Percentiles rank a stretch among this genome's conserved stretches.
Conservation (phyloP, 2,329 filamentous ascomycete species). For the Colletotrichum aenigma region DNA sequence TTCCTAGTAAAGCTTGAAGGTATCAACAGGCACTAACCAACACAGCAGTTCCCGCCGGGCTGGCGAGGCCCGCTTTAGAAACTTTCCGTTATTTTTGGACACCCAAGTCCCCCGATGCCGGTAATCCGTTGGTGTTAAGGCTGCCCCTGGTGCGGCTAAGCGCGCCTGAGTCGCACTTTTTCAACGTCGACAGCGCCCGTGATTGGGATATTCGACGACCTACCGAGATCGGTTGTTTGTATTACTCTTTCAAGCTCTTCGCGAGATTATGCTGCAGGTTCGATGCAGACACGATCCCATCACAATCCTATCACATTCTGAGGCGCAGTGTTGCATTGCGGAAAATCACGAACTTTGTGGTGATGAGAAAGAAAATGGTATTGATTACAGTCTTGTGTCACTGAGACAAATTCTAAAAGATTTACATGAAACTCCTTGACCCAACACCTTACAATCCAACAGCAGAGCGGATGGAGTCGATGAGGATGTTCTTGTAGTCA, state of each 20-base stretch:
- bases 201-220: neutral
- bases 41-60: neutral
- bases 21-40: neutral
- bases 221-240: neutral
- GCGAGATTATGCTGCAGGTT: neutral
- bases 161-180: neutral
- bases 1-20: neutral
- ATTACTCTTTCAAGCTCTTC: neutral
- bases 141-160: neutral
- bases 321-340: neutral
- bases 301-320: neutral
- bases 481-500: constrained; percentile 13
- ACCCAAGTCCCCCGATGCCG: neutral
- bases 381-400: neutral
- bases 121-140: neutral
- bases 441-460: neutral
- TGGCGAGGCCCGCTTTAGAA: neutral
- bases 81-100: neutral
- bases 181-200: neutral
- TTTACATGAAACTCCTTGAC: neutral
- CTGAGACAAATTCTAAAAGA: neutral
- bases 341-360: accelerated
- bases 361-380: neutral
- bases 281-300: neutral
- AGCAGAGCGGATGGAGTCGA: constrained; percentile 7